A percentile compares a stretch with the other conserved stretches of the same genome.
These are phyloP conservation scores for Alternaria tenuissima DNA, from an alignment of 2,329 filamentous ascomycete species.

Conservation along the genomic window DNA sequence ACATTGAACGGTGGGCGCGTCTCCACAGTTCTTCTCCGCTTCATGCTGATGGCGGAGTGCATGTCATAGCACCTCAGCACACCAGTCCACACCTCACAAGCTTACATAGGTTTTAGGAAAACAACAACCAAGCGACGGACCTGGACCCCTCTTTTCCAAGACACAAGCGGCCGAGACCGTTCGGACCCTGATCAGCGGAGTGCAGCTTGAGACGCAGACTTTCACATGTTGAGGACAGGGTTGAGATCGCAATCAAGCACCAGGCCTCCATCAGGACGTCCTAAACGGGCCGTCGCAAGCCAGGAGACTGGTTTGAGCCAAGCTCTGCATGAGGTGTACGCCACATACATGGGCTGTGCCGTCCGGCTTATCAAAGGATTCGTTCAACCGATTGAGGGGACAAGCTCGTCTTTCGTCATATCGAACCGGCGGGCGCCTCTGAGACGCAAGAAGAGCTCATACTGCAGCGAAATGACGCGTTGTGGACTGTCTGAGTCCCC, in stretches of 20 bases:
- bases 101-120: slow-evolving; percentile 1
- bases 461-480: slow-evolving; percentile 20
- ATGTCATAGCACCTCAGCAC: slow-evolving; percentile 16
- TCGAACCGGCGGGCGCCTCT: background rate
- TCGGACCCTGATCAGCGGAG: slow-evolving; percentile 27
- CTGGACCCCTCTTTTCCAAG: slow-evolving; percentile 25
- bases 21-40: slow-evolving; percentile 17
- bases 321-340: slow-evolving; percentile 14
- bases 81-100: slow-evolving; percentile 9
- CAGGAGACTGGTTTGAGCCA: slow-evolving; percentile 9
- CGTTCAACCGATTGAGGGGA: slow-evolving; percentile 5
- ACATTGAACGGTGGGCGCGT: slow-evolving; percentile 9
- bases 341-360: slow-evolving; percentile 15
- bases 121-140: slow-evolving; percentile 12
- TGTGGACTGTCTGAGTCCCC: background rate
- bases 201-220: slow-evolving; percentile 11
- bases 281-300: slow-evolving; percentile 13
- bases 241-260: slow-evolving; percentile 9
- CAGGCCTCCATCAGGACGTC: slow-evolving; percentile 19
- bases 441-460: slow-evolving; percentile 4
- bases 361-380: slow-evolving; percentile 10
- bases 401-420: slow-evolving; percentile 8
- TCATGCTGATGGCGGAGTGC: slow-evolving; percentile 19
- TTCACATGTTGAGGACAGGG: slow-evolving; percentile 28
- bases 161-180: slow-evolving; percentile 15